These are phyloP conservation scores for Verticillium longisporum DNA, from an alignment of 2,329 filamentous ascomycete genomes.

Conservation along the genomic window DNA sequence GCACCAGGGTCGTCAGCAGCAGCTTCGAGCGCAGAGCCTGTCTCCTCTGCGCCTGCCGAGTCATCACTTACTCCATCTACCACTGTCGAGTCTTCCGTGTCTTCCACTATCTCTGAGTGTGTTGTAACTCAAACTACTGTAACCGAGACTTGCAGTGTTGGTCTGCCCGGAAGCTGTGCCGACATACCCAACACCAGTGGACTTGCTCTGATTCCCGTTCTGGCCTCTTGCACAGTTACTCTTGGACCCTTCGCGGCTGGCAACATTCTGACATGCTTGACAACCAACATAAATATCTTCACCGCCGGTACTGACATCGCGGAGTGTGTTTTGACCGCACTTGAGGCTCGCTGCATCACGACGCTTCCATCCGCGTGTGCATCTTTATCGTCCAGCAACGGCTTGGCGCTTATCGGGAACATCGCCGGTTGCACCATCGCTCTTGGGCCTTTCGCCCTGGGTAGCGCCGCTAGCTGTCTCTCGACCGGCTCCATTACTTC, in stretches of 20 bases:
- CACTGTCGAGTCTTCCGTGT: not conserved
- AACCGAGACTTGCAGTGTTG: not conserved
- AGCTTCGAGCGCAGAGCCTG: not conserved
- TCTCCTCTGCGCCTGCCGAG: not conserved
- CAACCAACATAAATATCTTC: not conserved
- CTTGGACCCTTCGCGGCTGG: conserved; percentile 8
- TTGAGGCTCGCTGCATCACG: conserved; percentile 3
- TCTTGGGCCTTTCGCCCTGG: not conserved
- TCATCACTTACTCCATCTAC: not conserved
- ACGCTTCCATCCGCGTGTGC: conserved; percentile 3
- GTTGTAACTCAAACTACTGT: not conserved
- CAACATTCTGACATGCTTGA: conserved; percentile 3
- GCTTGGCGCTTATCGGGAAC: not conserved
- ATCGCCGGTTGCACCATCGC: not conserved
- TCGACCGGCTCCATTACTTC: not conserved
- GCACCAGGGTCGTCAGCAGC: not conserved
- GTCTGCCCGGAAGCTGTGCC: conserved; percentile 8
- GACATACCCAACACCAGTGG: conserved; percentile 2
- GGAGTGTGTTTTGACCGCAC: conserved; percentile 5
- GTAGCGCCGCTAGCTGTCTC: conserved; percentile 1
- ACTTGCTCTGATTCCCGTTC: conserved; percentile 4
- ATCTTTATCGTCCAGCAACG: not conserved
- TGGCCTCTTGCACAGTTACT: conserved; percentile 8
- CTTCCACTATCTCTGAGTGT: not conserved
- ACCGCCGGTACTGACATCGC: conserved; percentile 7